Percentiles rank a stretch among this genome's conserved stretches.
phyloP scores from a whole-genome alignment of 1,284 basidiomycete species.

The Fomitopsis betulina region DNA sequence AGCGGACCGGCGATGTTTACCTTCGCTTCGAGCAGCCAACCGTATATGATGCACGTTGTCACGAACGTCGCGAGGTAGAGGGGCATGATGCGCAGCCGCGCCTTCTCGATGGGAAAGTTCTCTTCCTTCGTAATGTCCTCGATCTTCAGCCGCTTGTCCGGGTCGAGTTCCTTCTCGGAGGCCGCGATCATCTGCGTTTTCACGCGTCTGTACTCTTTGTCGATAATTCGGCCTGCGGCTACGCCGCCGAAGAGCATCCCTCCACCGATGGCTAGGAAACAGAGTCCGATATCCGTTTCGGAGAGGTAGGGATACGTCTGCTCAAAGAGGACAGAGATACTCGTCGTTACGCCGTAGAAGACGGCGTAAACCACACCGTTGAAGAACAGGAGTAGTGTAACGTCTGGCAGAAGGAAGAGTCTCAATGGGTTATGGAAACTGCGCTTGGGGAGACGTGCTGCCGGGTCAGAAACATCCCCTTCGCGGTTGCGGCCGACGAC shows the following conservation, averaged over 20 bases:
- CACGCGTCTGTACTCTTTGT: conserved; percentile 47
- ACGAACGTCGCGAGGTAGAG: conserved; percentile 36
- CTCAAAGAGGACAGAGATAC: conserved; percentile 61
- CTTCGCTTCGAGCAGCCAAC: conserved; percentile 53
- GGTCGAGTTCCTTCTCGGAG: conserved; percentile 14
- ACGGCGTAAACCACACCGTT: conserved; percentile 56
- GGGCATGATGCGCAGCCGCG: conserved; percentile 44
- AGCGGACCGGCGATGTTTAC: conserved; percentile 54
- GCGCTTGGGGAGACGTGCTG: conserved; percentile 28
- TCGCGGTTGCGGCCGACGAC: conserved; percentile 40
- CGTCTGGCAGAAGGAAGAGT: conserved; percentile 54
- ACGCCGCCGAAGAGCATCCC: conserved; percentile 49
- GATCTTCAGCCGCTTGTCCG: conserved; percentile 19
- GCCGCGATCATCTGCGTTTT: conserved; percentile 27
- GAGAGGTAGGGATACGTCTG: conserved; percentile 54
- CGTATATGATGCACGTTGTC: conserved; percentile 49
- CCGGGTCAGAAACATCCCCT: conserved; percentile 4
- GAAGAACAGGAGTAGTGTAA: conserved; percentile 58
- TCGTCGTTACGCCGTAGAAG: conserved; percentile 62
- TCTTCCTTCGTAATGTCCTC: conserved; percentile 31
- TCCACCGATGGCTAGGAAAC: conserved; percentile 64
- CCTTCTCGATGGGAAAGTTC: conserved; percentile 54
- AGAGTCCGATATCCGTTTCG: conserved; percentile 64
- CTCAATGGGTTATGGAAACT: conserved; percentile 53
- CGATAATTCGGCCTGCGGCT: conserved; percentile 47